Percentiles rank a stretch among this genome's conserved stretches.
These are phyloP conservation scores for Rhizopogon rudus DNA, from an alignment of 768 basidiomycete genomes.

Conservation along the genomic window DNA sequence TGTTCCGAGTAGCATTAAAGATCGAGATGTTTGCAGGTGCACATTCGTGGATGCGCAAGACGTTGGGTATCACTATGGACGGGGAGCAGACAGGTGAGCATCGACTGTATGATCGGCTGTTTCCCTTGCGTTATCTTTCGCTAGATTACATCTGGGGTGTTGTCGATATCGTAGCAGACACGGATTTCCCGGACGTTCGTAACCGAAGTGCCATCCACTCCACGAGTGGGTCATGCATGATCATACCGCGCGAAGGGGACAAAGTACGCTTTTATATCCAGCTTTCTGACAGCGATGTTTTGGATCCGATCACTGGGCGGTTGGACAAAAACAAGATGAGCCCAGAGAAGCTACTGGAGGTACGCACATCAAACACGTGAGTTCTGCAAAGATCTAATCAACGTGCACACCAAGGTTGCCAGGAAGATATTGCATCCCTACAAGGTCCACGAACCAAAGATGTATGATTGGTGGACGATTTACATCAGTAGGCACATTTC, in stretches of 20 bases:
- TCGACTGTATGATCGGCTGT: neutral
- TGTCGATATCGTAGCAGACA: conserved; percentile 61
- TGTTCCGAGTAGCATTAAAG: neutral
- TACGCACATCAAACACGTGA: conserved; percentile 16
- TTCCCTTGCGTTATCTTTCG: neutral
- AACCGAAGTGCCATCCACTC: conserved; percentile 63
- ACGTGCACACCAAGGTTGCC: conserved; percentile 37
- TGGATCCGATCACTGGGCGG: conserved; percentile 42
- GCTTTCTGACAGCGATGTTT: conserved; percentile 42
- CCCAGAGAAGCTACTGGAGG: conserved; percentile 49
- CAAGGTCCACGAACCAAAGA: conserved; percentile 38
- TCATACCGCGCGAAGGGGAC: conserved; percentile 69
- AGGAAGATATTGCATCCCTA: conserved; percentile 54
- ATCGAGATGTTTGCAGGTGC: conserved; percentile 25
- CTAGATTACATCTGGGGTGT: conserved; percentile 82
- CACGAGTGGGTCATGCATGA: conserved; percentile 59
- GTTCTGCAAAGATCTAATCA: neutral
- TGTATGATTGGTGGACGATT: conserved; percentile 67
- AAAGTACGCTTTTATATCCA: conserved; percentile 70
- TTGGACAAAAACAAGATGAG: conserved; percentile 49
- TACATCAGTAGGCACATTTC: conserved; percentile 48
- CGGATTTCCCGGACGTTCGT: conserved; percentile 74
- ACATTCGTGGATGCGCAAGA: conserved; percentile 42
- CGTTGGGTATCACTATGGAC: conserved; percentile 38
- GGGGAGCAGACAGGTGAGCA: conserved; percentile 41